Evolutionary conservation across 306 rosid genomes (phyloP), one percentile per base, ranked within the genome.

Genomic region (Luffa acutangula): DNA sequence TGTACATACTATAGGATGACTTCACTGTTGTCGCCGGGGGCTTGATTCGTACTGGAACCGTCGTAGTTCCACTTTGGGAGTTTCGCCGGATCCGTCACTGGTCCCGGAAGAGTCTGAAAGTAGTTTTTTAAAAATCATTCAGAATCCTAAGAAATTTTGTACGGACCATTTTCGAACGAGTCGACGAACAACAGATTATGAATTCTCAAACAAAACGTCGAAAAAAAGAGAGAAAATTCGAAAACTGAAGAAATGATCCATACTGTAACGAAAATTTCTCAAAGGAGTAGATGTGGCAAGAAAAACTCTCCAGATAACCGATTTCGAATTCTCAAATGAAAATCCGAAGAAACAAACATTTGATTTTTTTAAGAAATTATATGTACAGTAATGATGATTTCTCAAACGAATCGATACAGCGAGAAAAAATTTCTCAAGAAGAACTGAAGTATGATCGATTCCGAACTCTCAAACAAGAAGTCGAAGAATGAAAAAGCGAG

Each of bases 61-160:
- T 88, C 91, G 78, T 81, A 88, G 81, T 88, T 88, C 91, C 91
- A 88, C 56, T 71, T 86, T 1, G 91, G 91, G 0, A 88, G 91
- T 67, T 84, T 57, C 60, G 86, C 51, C 14, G 91, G 89, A 71
- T 86, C 89, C 0, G 85, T 53, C 45, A 78, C 91, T 2, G 79
- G 82, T 66, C 81, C 86, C 0, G 87, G 83, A n/a, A 88, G 81
- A 31, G 91, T 88, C 89, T 88, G 86, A 49, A 49, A 14, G 2
- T 20, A 1, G 0, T 21, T n/a, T 69, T n/a, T n/a, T 0, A 4
- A 67, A 14, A 13, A 60, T 4, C 7, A 39, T 21, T 71, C 56
- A 21, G 36, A 71, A 70, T 7, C 4, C 54, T n/a, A 70, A 43
- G 39, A 31, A 70, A 43, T 17, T 45, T 18, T 69, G 53, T 39